These are phyloP conservation scores for Diaporthe eres DNA, from an alignment of 2,329 filamentous ascomycete species.

Conservation along the genomic window DNA sequence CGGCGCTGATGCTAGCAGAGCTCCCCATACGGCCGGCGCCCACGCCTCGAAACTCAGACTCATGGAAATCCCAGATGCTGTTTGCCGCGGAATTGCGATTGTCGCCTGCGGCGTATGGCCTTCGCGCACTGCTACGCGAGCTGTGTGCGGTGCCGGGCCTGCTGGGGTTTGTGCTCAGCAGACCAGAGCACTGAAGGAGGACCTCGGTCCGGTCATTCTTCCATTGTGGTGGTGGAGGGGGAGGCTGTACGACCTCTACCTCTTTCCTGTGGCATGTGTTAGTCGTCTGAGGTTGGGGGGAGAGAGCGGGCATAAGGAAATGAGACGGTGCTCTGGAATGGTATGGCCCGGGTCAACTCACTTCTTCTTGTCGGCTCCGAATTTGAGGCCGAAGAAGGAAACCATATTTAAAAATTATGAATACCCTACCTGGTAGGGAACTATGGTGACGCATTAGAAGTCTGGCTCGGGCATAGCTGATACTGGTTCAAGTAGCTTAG, in stretches of 20 bases:
- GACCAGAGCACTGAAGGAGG: constrained; percentile 30
- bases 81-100: constrained; percentile 13
- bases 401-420: constrained; percentile 59
- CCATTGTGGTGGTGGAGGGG: constrained; percentile 34
- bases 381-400: constrained; percentile 71
- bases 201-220: constrained; percentile 42
- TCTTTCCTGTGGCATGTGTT: constrained; percentile 36
- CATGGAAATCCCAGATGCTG: constrained; percentile 42
- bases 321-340: neutral
- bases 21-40: constrained; percentile 19
- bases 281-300: neutral
- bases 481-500: neutral
- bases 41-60: constrained; percentile 23
- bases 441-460: neutral
- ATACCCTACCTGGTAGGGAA: neutral
- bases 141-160: constrained; percentile 32
- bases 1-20: constrained; percentile 21
- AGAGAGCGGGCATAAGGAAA: neutral
- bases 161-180: constrained; percentile 17
- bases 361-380: constrained; percentile 71
- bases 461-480: neutral
- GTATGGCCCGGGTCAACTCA: constrained; percentile 52
- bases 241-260: constrained; percentile 5
- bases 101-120: constrained; percentile 39
- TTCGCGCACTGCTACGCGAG: constrained; percentile 33